A percentile compares a stretch with the other conserved stretches of the same genome.
phyloP scores from a whole-genome alignment of 2,329 filamentous ascomycete genomes.

The Beauveria brongniartii region DNA sequence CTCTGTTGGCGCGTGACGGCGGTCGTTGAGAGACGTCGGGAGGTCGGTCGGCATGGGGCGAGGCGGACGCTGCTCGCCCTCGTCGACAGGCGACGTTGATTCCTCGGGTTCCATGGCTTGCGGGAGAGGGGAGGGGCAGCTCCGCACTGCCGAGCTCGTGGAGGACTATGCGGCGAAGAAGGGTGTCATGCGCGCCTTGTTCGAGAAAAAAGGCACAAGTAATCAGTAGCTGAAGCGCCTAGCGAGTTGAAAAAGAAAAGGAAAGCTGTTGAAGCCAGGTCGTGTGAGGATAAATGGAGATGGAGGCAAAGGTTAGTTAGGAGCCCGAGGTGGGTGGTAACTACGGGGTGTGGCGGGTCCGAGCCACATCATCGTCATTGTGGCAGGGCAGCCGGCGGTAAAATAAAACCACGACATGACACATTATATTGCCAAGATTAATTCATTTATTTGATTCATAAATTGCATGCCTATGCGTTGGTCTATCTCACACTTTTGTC shows the following conservation, averaged over 20 bases:
- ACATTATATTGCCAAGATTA: neutral
- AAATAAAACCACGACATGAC: neutral
- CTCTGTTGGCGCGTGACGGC: conserved; percentile 58
- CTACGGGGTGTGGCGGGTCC: conserved; percentile 8
- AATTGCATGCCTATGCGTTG: neutral
- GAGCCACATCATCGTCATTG: conserved; percentile 8
- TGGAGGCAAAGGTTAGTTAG: neutral
- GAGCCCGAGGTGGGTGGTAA: neutral
- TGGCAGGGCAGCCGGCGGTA: neutral
- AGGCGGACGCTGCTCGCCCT: conserved; percentile 29
- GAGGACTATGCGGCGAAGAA: conserved; percentile 13
- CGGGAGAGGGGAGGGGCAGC: conserved; percentile 27
- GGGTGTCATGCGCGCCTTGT: conserved; percentile 1
- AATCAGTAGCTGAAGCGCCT: neutral
- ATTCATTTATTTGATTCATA: neutral
- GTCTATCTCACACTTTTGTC: neutral
- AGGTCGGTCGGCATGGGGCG: conserved; percentile 69
- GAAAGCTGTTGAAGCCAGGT: neutral
- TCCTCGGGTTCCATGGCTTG: conserved; percentile 52
- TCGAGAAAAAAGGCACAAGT: neutral
- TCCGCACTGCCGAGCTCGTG: conserved; percentile 27
- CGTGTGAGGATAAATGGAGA: conserved; percentile 8
- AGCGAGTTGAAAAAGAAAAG: neutral
- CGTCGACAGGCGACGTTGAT: conserved; percentile 32
- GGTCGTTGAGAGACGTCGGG: conserved; percentile 85